Conservation (phyloP, 495 filamentous ascomycete species). For the Xylaria palmicola region DNA sequence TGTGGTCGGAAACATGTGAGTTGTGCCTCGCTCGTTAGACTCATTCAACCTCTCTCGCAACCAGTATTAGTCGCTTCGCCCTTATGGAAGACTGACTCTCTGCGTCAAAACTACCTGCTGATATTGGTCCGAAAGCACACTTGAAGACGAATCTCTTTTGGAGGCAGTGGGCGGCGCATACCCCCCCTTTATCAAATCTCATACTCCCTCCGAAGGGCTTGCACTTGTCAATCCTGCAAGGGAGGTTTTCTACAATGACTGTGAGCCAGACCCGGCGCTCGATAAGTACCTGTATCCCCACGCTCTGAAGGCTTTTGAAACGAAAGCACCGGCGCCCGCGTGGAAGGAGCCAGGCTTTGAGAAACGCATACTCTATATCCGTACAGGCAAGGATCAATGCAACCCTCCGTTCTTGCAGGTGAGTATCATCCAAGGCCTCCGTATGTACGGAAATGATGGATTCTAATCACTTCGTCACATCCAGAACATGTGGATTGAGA, state of each 20-base stretch:
- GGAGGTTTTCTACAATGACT: slow-evolving; percentile 5
- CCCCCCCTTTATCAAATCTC: slow-evolving; percentile 6
- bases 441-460: no score
- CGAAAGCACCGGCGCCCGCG: not conserved
- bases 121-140: no score
- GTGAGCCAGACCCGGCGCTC: not conserved
- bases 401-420: not conserved
- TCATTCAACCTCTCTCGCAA: no score
- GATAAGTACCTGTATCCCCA: not conserved
- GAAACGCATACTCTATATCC: not conserved
- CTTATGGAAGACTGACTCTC: no score
- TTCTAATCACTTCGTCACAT: no score
- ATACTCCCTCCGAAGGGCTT: no score
- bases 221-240: not conserved
- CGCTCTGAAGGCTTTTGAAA: not conserved
- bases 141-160: not conserved
- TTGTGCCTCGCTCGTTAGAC: no score
- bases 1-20: slow-evolving; percentile 1
- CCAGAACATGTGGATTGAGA: slow-evolving; percentile 3
- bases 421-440: no score
- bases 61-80: no score
- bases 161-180: not conserved
- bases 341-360: not conserved
- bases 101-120: no score
- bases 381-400: not conserved